A percentile compares a stretch with the other conserved stretches of the same genome.
Conservation (phyloP, 2,329 filamentous ascomycete genomes). For the Calonectria leucothoes region DNA sequence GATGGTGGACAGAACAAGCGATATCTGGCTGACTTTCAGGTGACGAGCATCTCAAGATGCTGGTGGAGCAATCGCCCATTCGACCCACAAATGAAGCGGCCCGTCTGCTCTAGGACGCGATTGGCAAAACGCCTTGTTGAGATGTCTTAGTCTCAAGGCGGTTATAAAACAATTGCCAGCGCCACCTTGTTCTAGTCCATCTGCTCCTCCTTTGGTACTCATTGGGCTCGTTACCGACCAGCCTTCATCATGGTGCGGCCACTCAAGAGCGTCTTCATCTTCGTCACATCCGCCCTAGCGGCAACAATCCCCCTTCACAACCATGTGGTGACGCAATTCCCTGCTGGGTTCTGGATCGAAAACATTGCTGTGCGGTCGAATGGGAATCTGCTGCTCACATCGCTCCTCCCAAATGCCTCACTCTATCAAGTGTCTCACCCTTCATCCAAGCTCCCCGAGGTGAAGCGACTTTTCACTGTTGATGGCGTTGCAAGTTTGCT, state of each 20-base stretch:
- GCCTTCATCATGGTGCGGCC: neutral
- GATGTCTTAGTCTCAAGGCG: neutral
- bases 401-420: neutral
- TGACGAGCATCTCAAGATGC: neutral
- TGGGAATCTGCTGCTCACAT: neutral
- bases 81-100: neutral
- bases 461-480: neutral
- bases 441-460: neutral
- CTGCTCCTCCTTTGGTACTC: neutral
- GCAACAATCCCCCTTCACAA: neutral
- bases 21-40: neutral
- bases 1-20: neutral
- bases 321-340: neutral
- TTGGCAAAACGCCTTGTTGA: neutral
- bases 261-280: neutral
- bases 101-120: neutral
- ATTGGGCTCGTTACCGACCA: neutral
- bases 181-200: neutral
- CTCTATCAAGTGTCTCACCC: neutral
- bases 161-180: neutral
- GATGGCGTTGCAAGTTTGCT: neutral
- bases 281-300: neutral
- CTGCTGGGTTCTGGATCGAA: neutral
- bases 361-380: conserved; percentile 1
- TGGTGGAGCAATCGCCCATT: neutral